Conservation (phyloP, 139 green algal species). For the Prasinococcaceae sp. region DNA sequence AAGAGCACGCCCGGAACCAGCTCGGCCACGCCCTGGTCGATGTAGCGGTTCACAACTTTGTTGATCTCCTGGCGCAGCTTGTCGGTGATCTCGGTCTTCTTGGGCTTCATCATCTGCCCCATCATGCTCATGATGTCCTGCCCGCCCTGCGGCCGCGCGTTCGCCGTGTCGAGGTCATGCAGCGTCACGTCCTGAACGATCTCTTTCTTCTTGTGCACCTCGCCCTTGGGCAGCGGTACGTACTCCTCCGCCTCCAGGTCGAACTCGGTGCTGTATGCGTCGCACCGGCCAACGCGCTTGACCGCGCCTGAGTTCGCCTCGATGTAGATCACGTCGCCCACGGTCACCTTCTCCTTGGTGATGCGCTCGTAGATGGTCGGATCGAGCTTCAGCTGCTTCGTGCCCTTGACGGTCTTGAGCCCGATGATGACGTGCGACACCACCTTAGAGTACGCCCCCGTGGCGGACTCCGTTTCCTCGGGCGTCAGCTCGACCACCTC, state of each 20-base stretch:
- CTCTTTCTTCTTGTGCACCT: constrained; percentile 99
- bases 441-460: constrained; percentile 66
- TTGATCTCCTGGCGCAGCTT: constrained; percentile 98
- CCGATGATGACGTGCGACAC: constrained; percentile 89
- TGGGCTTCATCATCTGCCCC: constrained; percentile 87
- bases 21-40: constrained; percentile 63
- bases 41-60: constrained; percentile 64
- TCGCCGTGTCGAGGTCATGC: constrained; percentile 92
- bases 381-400: constrained; percentile 94
- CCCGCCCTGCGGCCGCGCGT: constrained; percentile 77
- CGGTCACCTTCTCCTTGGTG: constrained; percentile 71
- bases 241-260: constrained; percentile 98
- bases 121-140: constrained; percentile 91
- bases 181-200: constrained; percentile 98
- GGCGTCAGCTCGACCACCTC: constrained; percentile 90
- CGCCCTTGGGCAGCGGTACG: constrained; percentile 96
- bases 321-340: constrained; percentile 98
- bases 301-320: constrained; percentile 91
- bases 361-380: constrained; percentile 92
- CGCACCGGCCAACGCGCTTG: constrained; percentile 88
- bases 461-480: constrained; percentile 67
- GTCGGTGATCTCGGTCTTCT: constrained; percentile 99
- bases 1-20: constrained; percentile 97
- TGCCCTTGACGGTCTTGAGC: constrained; percentile 85
- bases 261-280: constrained; percentile 91